A percentile compares a stretch with the other conserved stretches of the same genome.
Evolutionary conservation across 148 eudicot species (phyloP).

Genomic region (Gaultheria prostrata): DNA sequence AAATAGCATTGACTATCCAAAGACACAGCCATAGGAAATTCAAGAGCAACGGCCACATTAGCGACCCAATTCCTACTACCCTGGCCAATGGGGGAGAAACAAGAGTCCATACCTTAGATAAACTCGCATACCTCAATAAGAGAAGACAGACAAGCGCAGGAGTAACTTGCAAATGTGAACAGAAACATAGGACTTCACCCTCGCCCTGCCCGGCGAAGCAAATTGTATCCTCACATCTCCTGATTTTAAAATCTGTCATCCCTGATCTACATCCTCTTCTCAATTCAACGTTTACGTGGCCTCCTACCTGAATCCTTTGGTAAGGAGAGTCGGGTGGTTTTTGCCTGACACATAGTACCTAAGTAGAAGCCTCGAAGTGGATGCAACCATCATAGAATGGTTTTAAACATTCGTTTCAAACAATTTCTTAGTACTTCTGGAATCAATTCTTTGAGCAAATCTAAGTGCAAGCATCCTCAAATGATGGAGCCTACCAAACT

Average conservation of each 20-base stretch:
- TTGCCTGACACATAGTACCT: neutral
- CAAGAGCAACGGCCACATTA: neutral
- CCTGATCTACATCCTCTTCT: neutral
- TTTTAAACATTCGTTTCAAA: neutral
- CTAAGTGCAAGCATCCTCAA: neutral
- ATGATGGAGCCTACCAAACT: neutral
- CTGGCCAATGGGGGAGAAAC: neutral
- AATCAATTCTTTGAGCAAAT: neutral
- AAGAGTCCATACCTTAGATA: neutral
- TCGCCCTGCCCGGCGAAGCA: neutral
- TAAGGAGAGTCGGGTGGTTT: neutral
- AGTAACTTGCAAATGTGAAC: neutral
- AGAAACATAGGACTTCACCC: neutral
- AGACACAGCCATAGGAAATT: neutral
- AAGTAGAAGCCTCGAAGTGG: neutral
- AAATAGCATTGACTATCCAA: neutral
- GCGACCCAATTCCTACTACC: neutral
- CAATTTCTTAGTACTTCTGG: neutral
- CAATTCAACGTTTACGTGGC: neutral
- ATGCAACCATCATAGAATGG: neutral
- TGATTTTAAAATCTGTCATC: neutral
- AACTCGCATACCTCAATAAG: neutral
- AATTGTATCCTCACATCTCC: neutral
- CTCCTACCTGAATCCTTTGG: slow-evolving; percentile 1
- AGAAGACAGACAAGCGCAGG: neutral